Conservation (phyloP, 371 early-diverging fungal genomes). For the Amoeboaphelidium protococcarum region DNA sequence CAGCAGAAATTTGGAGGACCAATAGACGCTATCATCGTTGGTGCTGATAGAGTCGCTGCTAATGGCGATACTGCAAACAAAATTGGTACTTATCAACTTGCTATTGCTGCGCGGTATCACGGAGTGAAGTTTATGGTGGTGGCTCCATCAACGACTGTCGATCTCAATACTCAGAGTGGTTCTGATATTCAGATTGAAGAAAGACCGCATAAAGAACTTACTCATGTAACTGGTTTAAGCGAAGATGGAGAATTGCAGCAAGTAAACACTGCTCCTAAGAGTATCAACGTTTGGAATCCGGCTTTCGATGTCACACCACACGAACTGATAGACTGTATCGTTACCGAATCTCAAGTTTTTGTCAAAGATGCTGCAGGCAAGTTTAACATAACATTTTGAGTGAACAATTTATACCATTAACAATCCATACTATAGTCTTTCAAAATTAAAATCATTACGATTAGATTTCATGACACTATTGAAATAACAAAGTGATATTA, state of each 20-base stretch:
- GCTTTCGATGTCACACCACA: conserved; percentile 79
- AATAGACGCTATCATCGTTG: conserved; percentile 64
- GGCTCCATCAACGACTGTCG: conserved; percentile 75
- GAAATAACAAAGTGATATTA: too few species aligned
- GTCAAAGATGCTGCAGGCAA: conserved; percentile 28
- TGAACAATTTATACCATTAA: too few species aligned
- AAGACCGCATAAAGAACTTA: conserved; percentile 45
- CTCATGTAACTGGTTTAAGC: conserved; percentile 30
- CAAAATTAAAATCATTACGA: too few species aligned
- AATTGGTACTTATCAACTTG: conserved; percentile 87
- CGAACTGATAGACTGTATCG: conserved; percentile 54
- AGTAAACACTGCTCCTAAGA: conserved; percentile 51
- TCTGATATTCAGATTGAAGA: conserved; percentile 63
- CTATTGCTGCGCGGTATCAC: conserved; percentile 61
- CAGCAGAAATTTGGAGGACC: conserved; percentile 15
- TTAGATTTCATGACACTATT: too few species aligned
- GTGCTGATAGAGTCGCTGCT: conserved; percentile 83
- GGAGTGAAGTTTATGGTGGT: conserved; percentile 74
- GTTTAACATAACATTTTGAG: too few species aligned
- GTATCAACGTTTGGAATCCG: conserved; percentile 78
- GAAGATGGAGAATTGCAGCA: conserved; percentile 14
- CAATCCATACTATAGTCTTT: too few species aligned
- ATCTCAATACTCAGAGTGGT: conserved; percentile 36
- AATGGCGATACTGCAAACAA: conserved; percentile 96
- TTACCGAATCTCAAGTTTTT: conserved; percentile 70